Evolutionary conservation across 1,284 basidiomycete genomes (phyloP).

Genomic region (Apiotrichum domesticum): DNA sequence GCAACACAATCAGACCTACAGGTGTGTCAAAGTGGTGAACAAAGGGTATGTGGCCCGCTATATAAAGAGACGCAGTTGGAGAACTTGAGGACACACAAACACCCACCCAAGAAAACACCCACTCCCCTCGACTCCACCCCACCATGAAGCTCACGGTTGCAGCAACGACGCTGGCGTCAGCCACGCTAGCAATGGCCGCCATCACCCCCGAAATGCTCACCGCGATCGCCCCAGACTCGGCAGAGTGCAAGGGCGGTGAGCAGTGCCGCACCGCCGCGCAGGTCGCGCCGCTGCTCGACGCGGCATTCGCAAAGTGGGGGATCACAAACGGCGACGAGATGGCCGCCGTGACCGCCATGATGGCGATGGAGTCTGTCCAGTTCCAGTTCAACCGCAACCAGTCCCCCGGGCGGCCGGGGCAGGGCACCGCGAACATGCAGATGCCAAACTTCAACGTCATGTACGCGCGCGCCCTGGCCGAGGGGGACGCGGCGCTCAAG

Average conservation of each 20-base stretch:
- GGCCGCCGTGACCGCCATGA: not conserved
- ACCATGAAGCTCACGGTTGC: too few relatives aligned
- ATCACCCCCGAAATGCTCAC: not conserved
- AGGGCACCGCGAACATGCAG: conserved; percentile 1
- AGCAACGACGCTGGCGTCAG: not conserved
- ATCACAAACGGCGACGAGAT: not conserved
- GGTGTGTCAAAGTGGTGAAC: too few relatives aligned
- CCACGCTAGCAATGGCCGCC: not conserved
- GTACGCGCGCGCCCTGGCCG: not conserved
- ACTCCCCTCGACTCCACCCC: too few relatives aligned
- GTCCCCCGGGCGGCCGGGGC: not conserved
- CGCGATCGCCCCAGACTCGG: not conserved
- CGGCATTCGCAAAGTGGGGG: not conserved
- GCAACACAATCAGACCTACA: too few relatives aligned
- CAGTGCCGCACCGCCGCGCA: not conserved
- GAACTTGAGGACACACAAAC: too few relatives aligned
- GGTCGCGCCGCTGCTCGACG: not conserved
- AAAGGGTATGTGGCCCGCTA: too few relatives aligned
- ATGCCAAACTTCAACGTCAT: not conserved
- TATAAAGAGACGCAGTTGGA: too few relatives aligned
- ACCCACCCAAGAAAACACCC: too few relatives aligned
- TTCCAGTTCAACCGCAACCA: not conserved
- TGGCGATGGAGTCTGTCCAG: not conserved
- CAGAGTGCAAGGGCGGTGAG: not conserved
- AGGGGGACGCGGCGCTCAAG: too few relatives aligned